phyloP scores from a whole-genome alignment of 2,329 filamentous ascomycete genomes.

The Triangularia setosa region DNA sequence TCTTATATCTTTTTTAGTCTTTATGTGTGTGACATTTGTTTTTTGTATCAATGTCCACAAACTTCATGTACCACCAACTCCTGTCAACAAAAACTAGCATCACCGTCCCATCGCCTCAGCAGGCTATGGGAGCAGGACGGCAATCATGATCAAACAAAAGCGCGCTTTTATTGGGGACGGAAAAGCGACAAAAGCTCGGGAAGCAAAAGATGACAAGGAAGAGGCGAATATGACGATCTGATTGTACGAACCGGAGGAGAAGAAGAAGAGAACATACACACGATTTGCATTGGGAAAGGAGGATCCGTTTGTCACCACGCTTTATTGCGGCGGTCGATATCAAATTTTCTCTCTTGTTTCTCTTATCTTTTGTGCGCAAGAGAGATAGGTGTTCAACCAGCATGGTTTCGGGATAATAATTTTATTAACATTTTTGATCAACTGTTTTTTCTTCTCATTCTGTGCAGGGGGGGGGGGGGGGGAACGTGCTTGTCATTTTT shows the following conservation, averaged over 20 bases:
- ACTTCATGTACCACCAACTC: slow-evolving; percentile 30
- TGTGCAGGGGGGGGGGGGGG: not conserved
- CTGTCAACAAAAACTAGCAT: not conserved
- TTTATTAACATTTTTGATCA: not conserved
- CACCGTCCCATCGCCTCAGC: not conserved
- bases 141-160: slow-evolving; percentile 7
- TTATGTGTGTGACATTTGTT: not conserved
- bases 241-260: not conserved
- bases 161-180: not conserved
- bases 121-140: not conserved
- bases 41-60: slow-evolving; percentile 18
- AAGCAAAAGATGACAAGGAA: not conserved
- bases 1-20: not conserved
- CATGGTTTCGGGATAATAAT: not conserved
- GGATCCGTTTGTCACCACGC: slow-evolving; percentile 1
- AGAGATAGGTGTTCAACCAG: not conserved
- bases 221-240: not conserved
- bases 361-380: not conserved
- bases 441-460: not conserved
- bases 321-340: not conserved
- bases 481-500: not conserved
- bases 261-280: not conserved
- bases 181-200: not conserved
- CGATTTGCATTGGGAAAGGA: slow-evolving; percentile 2
- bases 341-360: slow-evolving; percentile 4